These are phyloP conservation scores for Isatis lusitanica DNA, from an alignment of 441 rosid species.

Conservation along the genomic window DNA sequence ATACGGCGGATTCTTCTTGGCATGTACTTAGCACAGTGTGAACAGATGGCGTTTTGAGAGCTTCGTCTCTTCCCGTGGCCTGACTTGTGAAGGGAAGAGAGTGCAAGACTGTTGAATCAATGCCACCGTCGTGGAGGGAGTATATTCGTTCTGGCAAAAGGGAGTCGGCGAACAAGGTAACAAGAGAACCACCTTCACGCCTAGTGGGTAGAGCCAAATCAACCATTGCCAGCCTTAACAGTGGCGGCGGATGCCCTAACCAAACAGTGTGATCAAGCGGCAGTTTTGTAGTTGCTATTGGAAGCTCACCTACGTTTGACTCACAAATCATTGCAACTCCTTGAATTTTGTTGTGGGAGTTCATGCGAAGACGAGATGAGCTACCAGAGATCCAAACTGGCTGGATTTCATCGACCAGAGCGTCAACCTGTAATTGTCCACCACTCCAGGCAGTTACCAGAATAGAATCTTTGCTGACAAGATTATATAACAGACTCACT, in stretches of 20 bases:
- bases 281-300: slow-evolving; percentile 54
- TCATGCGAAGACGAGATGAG: slow-evolving; percentile 72
- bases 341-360: slow-evolving; percentile 50
- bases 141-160: slow-evolving; percentile 81
- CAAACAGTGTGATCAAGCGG: slow-evolving; percentile 71
- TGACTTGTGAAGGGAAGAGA: slow-evolving; percentile 96
- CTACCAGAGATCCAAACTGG: slow-evolving; percentile 83
- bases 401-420: slow-evolving; percentile 95
- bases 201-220: slow-evolving; percentile 84
- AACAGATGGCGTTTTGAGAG: slow-evolving; percentile 74
- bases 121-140: slow-evolving; percentile 78
- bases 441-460: slow-evolving; percentile 95
- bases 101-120: slow-evolving; percentile 84
- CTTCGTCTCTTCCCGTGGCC: slow-evolving; percentile 68
- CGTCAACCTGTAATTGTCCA: slow-evolving; percentile 91
- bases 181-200: slow-evolving; percentile 46
- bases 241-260: slow-evolving; percentile 88
- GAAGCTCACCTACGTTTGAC: slow-evolving; percentile 46
- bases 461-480: slow-evolving; percentile 87
- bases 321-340: slow-evolving; percentile 97
- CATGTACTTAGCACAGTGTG: slow-evolving; percentile 85
- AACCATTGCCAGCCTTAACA: slow-evolving; percentile 86
- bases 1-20: slow-evolving; percentile 56
- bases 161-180: slow-evolving; percentile 66
- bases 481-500: slow-evolving; percentile 71